Conservation (phyloP, 352 stramenopile genomes). For the Pythium insidiosum region DNA sequence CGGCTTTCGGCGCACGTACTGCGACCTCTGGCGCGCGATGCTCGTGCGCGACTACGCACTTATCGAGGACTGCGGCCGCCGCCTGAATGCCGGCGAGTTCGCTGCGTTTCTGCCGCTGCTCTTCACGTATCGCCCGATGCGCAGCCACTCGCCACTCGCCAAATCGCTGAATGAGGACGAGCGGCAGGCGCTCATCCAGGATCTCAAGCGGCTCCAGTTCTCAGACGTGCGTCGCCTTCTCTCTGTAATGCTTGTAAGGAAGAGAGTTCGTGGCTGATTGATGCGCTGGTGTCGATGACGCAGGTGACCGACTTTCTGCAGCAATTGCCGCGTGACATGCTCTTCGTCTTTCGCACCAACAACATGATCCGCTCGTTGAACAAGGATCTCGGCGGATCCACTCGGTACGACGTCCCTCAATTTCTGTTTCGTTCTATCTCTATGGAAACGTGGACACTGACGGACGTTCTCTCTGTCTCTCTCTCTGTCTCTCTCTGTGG, state of each 20-base stretch:
- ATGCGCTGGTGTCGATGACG: not conserved
- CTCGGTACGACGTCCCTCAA: conserved; percentile 20
- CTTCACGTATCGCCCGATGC: conserved; percentile 80
- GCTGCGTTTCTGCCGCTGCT: conserved; percentile 74
- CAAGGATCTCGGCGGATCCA: conserved; percentile 79
- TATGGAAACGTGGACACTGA: not conserved
- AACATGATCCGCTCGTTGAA: conserved; percentile 89
- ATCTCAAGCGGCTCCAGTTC: conserved; percentile 59
- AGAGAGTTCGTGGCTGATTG: conserved; percentile 1
- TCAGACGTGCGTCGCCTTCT: conserved; percentile 33
- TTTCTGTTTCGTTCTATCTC: not conserved
- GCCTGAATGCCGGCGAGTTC: conserved; percentile 47
- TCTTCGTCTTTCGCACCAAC: conserved; percentile 88
- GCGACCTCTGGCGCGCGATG: conserved; percentile 92
- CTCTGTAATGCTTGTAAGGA: not conserved
- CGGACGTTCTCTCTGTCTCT: too few species aligned
- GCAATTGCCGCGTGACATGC: conserved; percentile 83
- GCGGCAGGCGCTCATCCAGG: conserved; percentile 36
- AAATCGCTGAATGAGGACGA: conserved; percentile 64
- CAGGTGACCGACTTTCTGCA: conserved; percentile 79
- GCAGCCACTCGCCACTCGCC: conserved; percentile 48
- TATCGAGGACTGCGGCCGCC: conserved; percentile 45
- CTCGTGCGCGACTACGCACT: conserved; percentile 86
- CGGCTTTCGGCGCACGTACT: conserved; percentile 93
- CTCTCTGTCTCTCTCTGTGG: too few species aligned